Percentiles rank a stretch among this genome's conserved stretches.
Evolutionary conservation across 139 green algal genomes (phyloP).

Genomic region (Parachlorella kessleri): DNA sequence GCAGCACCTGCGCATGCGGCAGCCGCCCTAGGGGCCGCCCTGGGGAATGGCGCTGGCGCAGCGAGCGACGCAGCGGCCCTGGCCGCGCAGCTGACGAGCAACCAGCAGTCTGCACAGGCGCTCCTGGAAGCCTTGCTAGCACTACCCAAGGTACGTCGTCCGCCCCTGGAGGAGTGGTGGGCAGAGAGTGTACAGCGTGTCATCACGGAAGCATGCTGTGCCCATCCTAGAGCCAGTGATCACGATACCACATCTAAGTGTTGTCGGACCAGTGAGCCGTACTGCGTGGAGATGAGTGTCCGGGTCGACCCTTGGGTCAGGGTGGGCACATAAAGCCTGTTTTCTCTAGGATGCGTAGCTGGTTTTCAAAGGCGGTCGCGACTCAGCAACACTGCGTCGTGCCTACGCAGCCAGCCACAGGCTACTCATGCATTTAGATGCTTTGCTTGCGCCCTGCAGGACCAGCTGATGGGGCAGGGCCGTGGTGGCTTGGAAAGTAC

Average conservation of each 20-base stretch:
- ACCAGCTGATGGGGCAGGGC: background rate
- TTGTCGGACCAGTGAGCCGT: too few relatives aligned
- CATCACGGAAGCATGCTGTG: background rate
- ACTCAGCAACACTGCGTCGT: too few relatives aligned
- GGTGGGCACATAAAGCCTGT: too few relatives aligned
- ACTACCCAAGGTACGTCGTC: conserved; percentile 19
- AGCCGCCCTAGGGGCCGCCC: too few relatives aligned
- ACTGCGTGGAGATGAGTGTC: background rate
- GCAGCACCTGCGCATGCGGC: background rate
- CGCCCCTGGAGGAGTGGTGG: too few relatives aligned
- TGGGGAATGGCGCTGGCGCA: background rate
- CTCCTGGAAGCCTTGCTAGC: conserved; percentile 31
- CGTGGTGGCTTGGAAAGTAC: too few relatives aligned
- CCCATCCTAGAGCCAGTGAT: background rate
- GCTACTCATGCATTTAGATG: background rate
- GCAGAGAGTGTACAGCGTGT: too few relatives aligned
- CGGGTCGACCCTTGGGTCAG: background rate
- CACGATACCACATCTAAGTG: background rate
- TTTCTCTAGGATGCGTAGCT: too few relatives aligned
- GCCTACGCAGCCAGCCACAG: too few relatives aligned
- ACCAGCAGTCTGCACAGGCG: conserved; percentile 20
- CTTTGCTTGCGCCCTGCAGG: background rate
- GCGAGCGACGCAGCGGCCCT: conserved; percentile 22
- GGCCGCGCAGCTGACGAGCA: conserved; percentile 20
- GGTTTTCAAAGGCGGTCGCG: too few relatives aligned